Base-by-base conservation (phyloP, 1,284 basidiomycete species). In the Rhodotorula sp. region DNA sequence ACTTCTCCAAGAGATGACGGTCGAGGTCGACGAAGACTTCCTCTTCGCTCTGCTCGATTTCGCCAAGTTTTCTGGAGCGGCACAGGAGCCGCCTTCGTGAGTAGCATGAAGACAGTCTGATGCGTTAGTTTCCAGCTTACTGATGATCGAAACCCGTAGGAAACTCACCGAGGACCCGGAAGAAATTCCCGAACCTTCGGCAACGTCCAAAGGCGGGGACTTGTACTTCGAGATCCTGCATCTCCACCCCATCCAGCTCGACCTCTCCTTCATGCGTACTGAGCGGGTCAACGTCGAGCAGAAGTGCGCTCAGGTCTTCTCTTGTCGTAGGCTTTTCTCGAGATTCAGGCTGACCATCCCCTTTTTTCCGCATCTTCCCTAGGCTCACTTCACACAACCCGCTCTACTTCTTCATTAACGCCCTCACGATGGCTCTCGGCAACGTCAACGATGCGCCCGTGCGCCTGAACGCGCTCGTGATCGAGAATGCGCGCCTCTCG, bases 191-290 rank as follows among this genome's bases (percentile, higher is more conserved):
- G 95, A 97, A 76, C 94, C 95, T 5, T 83, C 84, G 57, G 84
- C 85, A 10, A 83, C 83, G 14, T 83, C 85, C 38, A 83, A 84
- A 14, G 91, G 90, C 47, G 87, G 88, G 79, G 90, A 94, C 74
- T 82, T 97, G 67, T 99, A 99, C 83, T 98, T 99, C 79, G 95
- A 99, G 83, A 88, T 95, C 19, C 85, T 99, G n/a, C 94, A 98
- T 77, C 84, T 99, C 60, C 97, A 99, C 78, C 97, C 97, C 5
- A 90, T 99, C 78, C 89, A 90, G 74, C 84, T 99, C 15, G 90
- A 93, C 6, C 82, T 99, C 23, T 99, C 97, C 1, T 99, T 99
- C 83, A 97, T 98, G 91, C 87, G 95, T 19, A 97, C 94, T 1
- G 94, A 97, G 77, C 86, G 93, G 52, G 89, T 95, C 64, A 97